Evolutionary conservation across 2,329 filamentous ascomycete genomes (phyloP).

Genomic region (Stagonosporopsis rhizophila): DNA sequence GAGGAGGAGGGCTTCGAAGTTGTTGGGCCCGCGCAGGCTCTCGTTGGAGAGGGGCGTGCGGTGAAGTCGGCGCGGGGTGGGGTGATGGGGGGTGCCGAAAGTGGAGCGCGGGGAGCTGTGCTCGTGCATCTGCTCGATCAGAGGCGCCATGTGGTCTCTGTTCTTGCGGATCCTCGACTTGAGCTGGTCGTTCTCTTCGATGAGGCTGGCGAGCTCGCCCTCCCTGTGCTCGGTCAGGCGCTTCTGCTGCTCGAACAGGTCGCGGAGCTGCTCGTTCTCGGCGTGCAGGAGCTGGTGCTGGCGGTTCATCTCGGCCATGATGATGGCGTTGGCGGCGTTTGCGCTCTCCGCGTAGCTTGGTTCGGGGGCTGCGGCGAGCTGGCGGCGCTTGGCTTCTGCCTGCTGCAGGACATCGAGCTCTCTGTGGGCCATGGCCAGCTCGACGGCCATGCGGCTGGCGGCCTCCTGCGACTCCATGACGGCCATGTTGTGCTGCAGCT

Average conservation of each 20-base stretch:
- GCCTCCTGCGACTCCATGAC: conserved; percentile 85
- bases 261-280: conserved; percentile 69
- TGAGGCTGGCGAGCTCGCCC: conserved; percentile 72
- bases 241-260: conserved; percentile 75
- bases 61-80: conserved; percentile 50
- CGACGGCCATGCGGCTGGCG: conserved; percentile 84
- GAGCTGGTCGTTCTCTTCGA: conserved; percentile 78
- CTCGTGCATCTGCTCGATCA: conserved; percentile 56
- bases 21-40: conserved; percentile 60
- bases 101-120: conserved; percentile 69
- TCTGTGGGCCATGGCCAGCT: conserved; percentile 87
- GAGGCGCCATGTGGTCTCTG: conserved; percentile 77
- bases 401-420: conserved; percentile 85
- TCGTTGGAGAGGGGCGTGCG: conserved; percentile 56
- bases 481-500: conserved; percentile 85
- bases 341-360: conserved; percentile 62
- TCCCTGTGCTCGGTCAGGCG: conserved; percentile 80
- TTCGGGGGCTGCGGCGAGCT: conserved; percentile 60
- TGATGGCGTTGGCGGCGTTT: conserved; percentile 63
- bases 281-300: conserved; percentile 71
- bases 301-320: conserved; percentile 56
- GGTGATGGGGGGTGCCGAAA: conserved; percentile 62
- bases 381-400: conserved; percentile 71
- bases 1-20: conserved; percentile 78
- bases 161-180: conserved; percentile 88